Base-by-base conservation (phyloP, 768 basidiomycete species). In the Psilocybe subaeruginosa region DNA sequence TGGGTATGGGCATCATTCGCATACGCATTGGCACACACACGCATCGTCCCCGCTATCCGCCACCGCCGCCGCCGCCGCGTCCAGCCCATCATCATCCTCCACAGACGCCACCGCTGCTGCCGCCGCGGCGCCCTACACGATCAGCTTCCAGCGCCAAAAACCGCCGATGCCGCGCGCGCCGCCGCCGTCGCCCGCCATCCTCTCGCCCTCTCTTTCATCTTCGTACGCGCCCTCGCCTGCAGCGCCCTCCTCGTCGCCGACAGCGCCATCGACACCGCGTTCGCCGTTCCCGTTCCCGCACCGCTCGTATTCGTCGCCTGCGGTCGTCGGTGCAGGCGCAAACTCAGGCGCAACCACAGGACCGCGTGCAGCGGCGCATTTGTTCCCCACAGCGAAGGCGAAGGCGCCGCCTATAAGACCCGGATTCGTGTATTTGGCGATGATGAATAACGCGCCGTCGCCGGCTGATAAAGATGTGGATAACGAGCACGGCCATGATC, bases 361-460 rank as follows among this genome's bases (percentile, higher is more conserved):
- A n/a, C 53, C 75, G 9, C 76, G 77, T 55, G 55, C 14, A 23
- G 23, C 41, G 1, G 41, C 7, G 41, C 41, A 35, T 35, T 11
- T 35, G 7, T 12, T 43, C 41, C n/a, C 72, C 0, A 73, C 73
- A 8, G 58, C 61, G 1, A 49, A 58, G 9, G 62, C 69, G 4
- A 46, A 67, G 0, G 63, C 69, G 7, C 65, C 58, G 45, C 68
- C 71, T n/a, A 56, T 37, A 37, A 75, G 73, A 53, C 73, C 77
- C 0, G 58, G 56, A 3, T 79, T 79, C 52, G 58, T 74, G 0
- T 78, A 77, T 59, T 49, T 80, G 33, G 78, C 78, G 0, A 67
- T 80, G 16, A 67, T 80, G 23, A 76, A 79, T 47, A 72, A 33
- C 29, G 16, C 33, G 3, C 33, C 33, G 33, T 1, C 33, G 33